phyloP scores from a whole-genome alignment of 2,329 filamentous ascomycete genomes.

The Geosmithia morbida region DNA sequence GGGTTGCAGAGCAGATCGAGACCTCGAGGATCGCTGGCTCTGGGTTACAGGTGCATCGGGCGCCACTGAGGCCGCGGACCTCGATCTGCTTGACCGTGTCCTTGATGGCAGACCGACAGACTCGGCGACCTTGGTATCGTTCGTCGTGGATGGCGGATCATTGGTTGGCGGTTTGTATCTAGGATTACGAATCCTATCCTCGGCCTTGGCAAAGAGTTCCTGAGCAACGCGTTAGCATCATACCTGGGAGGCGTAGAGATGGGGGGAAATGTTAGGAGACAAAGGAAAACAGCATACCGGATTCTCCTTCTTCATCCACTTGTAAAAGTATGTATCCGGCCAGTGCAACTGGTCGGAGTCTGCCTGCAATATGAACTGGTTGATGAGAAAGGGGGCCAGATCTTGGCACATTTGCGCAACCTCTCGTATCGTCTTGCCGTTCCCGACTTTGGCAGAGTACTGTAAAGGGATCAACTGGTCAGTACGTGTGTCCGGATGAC shows the following conservation, averaged over 20 bases:
- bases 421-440: slow-evolving; percentile 36
- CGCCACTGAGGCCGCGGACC: not conserved
- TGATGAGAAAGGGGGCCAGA: slow-evolving; percentile 35
- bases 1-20: slow-evolving; percentile 6
- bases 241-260: no score
- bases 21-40: slow-evolving; percentile 6
- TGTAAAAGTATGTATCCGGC: slow-evolving; percentile 29
- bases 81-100: not conserved
- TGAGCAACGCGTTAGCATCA: slow-evolving; percentile 3
- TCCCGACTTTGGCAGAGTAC: slow-evolving; percentile 37
- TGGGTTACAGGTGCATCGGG: not conserved
- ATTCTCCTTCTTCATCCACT: slow-evolving; percentile 27
- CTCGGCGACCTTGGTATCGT: not conserved
- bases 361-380: slow-evolving; percentile 27
- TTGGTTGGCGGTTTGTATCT: not conserved
- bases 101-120: not conserved
- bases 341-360: slow-evolving; percentile 20
- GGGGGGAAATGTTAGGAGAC: not conserved
- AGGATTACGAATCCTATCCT: slow-evolving; percentile 8
- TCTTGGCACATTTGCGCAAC: slow-evolving; percentile 28
- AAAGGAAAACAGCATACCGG: slow-evolving; percentile 16
- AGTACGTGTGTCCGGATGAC: not conserved
- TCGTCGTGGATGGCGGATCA: not conserved
- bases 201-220: slow-evolving; percentile 11
- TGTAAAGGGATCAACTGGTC: slow-evolving; percentile 7